Conservation (phyloP, 257 asterid species). For the Cordia subcordata region DNA sequence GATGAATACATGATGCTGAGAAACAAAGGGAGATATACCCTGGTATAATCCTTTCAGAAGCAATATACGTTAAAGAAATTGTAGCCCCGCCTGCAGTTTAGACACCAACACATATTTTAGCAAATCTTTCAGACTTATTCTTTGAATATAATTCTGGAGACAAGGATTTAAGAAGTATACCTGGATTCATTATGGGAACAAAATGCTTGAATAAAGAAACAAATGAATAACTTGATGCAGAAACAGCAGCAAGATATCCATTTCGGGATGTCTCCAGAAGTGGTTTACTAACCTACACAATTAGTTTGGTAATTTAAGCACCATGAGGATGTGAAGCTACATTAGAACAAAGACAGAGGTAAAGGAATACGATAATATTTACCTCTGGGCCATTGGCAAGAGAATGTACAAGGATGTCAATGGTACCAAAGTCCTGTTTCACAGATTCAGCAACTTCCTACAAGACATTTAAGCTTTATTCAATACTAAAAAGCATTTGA, state of each 20-base stretch:
- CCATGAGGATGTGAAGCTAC: too few relatives aligned
- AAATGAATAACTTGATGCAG: conserved; percentile 94
- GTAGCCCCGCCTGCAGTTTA: conserved; percentile 77
- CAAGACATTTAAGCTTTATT: conserved; percentile 11
- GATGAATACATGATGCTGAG: not conserved
- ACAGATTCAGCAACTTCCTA: conserved; percentile 96
- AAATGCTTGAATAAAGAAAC: conserved; percentile 78
- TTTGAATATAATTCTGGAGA: not conserved
- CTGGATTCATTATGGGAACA: conserved; percentile 85
- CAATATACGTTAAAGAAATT: conserved; percentile 85
- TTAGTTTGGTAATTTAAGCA: too few relatives aligned
- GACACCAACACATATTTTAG: conserved; percentile 5
- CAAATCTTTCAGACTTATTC: not conserved
- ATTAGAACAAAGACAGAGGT: too few relatives aligned
- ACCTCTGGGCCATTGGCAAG: conserved; percentile 99
- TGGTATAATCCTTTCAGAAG: conserved; percentile 93
- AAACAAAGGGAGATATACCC: conserved; percentile 46
- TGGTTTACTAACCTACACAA: conserved; percentile 35
- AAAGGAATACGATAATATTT: too few relatives aligned
- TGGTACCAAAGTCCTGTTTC: conserved; percentile 86
- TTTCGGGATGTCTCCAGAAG: conserved; percentile 82
- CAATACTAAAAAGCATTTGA: too few relatives aligned
- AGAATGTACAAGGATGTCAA: conserved; percentile 97
- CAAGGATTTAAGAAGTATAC: conserved; percentile 20
- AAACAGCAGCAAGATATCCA: conserved; percentile 87